phyloP scores from a whole-genome alignment of 2,329 filamentous ascomycete genomes.

The Talaromyces rugulosus region DNA sequence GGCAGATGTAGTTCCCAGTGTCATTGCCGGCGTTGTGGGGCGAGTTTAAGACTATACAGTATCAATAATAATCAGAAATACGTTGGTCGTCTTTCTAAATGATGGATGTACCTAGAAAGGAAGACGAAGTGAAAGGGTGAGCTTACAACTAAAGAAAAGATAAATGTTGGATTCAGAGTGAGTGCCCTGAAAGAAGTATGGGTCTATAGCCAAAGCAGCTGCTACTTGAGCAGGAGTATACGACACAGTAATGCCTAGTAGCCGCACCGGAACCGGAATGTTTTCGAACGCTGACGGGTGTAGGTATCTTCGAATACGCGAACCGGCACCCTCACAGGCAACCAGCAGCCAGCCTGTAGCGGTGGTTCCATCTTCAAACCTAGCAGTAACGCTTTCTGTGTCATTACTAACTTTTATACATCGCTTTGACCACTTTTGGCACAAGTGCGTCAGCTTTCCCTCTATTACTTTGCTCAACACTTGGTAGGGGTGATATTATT shows the following conservation, averaged over 20 bases:
- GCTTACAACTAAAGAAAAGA: constrained; percentile 50
- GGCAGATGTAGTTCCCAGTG: constrained; percentile 40
- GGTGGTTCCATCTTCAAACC: constrained; percentile 46
- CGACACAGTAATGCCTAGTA: constrained; percentile 46
- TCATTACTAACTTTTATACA: constrained; percentile 31
- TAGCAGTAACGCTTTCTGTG: constrained; percentile 34
- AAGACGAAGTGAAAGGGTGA: background rate
- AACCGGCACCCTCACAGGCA: constrained; percentile 50
- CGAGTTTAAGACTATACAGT: constrained; percentile 44
- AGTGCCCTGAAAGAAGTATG: constrained; percentile 53
- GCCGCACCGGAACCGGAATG: constrained; percentile 44
- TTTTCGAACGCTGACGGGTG: constrained; percentile 25
- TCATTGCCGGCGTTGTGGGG: constrained; percentile 40
- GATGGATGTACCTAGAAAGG: too few species aligned
- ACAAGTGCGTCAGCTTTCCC: background rate
- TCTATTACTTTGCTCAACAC: background rate
- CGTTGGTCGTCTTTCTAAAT: background rate
- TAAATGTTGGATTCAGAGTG: constrained; percentile 50
- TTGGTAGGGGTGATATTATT: background rate
- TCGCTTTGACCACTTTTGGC: constrained; percentile 35
- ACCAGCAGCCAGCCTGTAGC: constrained; percentile 43
- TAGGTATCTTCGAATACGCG: constrained; percentile 36
- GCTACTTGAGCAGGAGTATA: constrained; percentile 40
- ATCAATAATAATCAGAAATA: background rate
- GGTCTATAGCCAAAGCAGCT: constrained; percentile 46